phyloP scores from a whole-genome alignment of 1,284 basidiomycete genomes.

The Cryptococcus jaspeensis region DNA sequence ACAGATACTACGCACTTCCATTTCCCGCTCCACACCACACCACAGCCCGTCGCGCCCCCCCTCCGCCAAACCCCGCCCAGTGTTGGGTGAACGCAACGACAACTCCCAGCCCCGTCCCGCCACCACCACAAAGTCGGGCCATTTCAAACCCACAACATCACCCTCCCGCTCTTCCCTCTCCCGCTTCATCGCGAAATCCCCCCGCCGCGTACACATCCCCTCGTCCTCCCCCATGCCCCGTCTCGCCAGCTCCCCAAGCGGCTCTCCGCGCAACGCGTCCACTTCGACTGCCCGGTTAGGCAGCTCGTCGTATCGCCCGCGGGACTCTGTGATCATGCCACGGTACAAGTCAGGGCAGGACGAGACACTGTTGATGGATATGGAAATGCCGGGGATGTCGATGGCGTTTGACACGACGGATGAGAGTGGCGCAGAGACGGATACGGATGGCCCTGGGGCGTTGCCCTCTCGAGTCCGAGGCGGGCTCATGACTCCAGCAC shows the following conservation, averaged over 20 bases:
- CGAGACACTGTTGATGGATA: slow-evolving; percentile 23
- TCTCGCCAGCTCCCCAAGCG: slow-evolving; percentile 5
- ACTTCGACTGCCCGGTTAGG: slow-evolving; percentile 1
- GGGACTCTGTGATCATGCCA: slow-evolving; percentile 8
- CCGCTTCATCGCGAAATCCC: slow-evolving; percentile 15
- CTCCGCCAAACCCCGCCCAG: slow-evolving; percentile 7
- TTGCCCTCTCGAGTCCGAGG: slow-evolving; percentile 13
- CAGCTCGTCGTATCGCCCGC: slow-evolving; percentile 7
- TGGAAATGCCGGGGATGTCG: slow-evolving; percentile 12
- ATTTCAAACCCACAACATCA: background rate
- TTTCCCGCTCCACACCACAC: slow-evolving; percentile 5
- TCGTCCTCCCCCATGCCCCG: slow-evolving; percentile 11
- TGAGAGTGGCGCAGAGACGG: slow-evolving; percentile 18
- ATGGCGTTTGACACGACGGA: slow-evolving; percentile 13
- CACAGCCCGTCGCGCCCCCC: background rate
- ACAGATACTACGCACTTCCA: slow-evolving; percentile 11
- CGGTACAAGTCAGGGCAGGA: slow-evolving; percentile 9
- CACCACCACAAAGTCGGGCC: background rate
- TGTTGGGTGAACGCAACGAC: slow-evolving; percentile 19
- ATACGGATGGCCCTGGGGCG: slow-evolving; percentile 1
- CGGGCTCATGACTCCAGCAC: slow-evolving; percentile 35
- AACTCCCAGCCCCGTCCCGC: slow-evolving; percentile 4
- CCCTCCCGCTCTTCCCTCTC: slow-evolving; percentile 3
- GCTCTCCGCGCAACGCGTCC: slow-evolving; percentile 9
- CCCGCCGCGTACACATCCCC: slow-evolving; percentile 4